Conservation (phyloP, 805 yeast genomes). For the Kregervanrija delftensis region DNA sequence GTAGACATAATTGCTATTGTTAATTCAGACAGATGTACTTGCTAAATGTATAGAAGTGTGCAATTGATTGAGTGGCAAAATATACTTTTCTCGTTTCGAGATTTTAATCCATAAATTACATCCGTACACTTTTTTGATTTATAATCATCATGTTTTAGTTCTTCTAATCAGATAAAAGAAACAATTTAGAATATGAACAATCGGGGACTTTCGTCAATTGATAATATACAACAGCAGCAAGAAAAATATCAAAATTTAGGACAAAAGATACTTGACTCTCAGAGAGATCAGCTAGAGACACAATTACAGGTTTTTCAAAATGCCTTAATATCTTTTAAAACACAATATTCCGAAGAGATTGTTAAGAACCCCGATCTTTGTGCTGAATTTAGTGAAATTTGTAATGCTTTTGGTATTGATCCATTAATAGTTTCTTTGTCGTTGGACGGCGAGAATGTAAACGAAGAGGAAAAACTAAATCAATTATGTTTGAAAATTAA, state of each 20-base stretch:
- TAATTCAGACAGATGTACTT: too few relatives aligned
- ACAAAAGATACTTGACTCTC: conserved; percentile 40
- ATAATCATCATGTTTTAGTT: not conserved
- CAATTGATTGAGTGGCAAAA: too few relatives aligned
- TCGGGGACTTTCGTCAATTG: conserved; percentile 27
- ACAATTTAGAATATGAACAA: conserved; percentile 11
- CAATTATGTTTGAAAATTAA: conserved; percentile 69
- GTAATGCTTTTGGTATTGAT: conserved; percentile 77
- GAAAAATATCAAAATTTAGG: conserved; percentile 46
- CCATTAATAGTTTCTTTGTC: conserved; percentile 44
- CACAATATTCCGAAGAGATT: conserved; percentile 63
- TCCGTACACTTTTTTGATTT: not conserved
- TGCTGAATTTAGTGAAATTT: conserved; percentile 66
- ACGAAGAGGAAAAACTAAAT: conserved; percentile 47
- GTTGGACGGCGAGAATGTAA: conserved; percentile 27
- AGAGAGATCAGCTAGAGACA: conserved; percentile 53
- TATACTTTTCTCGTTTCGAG: too few relatives aligned
- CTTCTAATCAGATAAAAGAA: not conserved
- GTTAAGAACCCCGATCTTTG: conserved; percentile 58
- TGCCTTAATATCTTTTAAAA: conserved; percentile 69
- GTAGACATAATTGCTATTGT: too few relatives aligned
- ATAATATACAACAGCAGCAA: conserved; percentile 6
- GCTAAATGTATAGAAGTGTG: too few relatives aligned
- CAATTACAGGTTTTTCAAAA: conserved; percentile 75
- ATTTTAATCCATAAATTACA: too few relatives aligned